A percentile compares a stretch with the other conserved stretches of the same genome.
These are phyloP conservation scores for Allomyces javanicus DNA, from an alignment of 192 early-diverging fungal species.

Conservation along the genomic window DNA sequence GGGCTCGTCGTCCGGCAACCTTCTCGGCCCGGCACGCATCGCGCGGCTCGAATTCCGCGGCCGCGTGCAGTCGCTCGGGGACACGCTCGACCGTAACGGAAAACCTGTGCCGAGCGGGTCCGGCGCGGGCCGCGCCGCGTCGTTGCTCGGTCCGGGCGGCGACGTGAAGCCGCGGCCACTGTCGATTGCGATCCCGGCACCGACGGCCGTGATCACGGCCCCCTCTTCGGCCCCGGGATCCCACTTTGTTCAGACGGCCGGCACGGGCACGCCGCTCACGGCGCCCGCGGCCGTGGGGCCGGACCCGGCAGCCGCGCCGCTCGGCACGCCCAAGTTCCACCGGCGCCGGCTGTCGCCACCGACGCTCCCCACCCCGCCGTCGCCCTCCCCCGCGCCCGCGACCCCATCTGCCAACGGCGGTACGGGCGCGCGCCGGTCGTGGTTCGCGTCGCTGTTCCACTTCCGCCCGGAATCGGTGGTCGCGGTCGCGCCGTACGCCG, in stretches of 20 bases:
- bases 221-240: neutral
- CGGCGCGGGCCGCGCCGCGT: no score
- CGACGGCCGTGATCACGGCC: neutral
- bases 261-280: neutral
- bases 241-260: neutral
- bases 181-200: neutral
- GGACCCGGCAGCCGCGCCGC: neutral
- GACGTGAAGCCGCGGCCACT: neutral
- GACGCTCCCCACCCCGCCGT: neutral
- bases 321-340: neutral
- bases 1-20: no score
- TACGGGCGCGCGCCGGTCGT: neutral
- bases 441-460: neutral
- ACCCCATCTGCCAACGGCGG: neutral
- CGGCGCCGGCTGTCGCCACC: neutral
- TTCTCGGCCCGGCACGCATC: neutral
- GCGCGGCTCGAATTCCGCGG: neutral
- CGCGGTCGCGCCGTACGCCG: neutral
- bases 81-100: neutral
- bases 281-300: neutral
- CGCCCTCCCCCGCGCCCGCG: neutral
- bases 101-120: no score
- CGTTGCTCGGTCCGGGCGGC: no score
- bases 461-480: no score
- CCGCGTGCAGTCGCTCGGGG: neutral